A percentile compares a stretch with the other conserved stretches of the same genome.
Evolutionary conservation across 1,284 basidiomycete genomes (phyloP).

Genomic region (Microbotryum lychnidis-dioicae): DNA sequence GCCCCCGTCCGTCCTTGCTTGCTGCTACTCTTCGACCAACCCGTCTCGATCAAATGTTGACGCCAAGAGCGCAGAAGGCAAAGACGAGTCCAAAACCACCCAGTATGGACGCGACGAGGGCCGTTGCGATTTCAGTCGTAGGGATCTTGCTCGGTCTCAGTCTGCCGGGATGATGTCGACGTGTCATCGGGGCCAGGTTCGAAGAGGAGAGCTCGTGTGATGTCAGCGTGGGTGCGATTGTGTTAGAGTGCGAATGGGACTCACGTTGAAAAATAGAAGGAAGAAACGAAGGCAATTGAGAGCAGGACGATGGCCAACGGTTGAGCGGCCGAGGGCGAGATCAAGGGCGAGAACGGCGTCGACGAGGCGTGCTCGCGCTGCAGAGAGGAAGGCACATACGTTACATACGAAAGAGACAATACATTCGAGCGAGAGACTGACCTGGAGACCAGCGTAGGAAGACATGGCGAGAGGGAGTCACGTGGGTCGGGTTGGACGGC

Average conservation of each 20-base stretch:
- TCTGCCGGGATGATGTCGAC: not conserved
- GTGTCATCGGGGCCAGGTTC: not conserved
- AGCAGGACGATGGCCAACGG: constrained; percentile 65
- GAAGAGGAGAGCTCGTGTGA: not conserved
- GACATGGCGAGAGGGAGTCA: not conserved
- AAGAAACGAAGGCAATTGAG: constrained; percentile 61
- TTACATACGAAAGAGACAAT: too few species aligned
- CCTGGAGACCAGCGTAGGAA: not conserved
- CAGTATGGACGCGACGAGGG: constrained; percentile 1
- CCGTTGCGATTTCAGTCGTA: constrained; percentile 7
- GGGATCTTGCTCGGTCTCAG: constrained; percentile 1
- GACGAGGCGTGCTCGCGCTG: constrained; percentile 51
- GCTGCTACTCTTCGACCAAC: not conserved
- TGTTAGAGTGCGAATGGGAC: constrained; percentile 21
- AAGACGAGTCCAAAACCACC: constrained; percentile 18
- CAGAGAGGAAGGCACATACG: not conserved
- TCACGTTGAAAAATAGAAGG: constrained; percentile 84
- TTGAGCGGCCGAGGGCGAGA: constrained; percentile 59
- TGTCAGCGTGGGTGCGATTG: not conserved
- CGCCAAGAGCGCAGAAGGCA: constrained; percentile 19
- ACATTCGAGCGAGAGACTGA: not conserved
- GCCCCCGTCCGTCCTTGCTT: too few species aligned
- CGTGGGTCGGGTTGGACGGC: too few species aligned
- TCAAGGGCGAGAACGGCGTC: constrained; percentile 58
- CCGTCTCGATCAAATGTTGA: constrained; percentile 5